Evolutionary conservation across 129 eudicot genomes (phyloP), one percentile per base, ranked within the genome.

Genomic region (Glebionis coronaria): DNA sequence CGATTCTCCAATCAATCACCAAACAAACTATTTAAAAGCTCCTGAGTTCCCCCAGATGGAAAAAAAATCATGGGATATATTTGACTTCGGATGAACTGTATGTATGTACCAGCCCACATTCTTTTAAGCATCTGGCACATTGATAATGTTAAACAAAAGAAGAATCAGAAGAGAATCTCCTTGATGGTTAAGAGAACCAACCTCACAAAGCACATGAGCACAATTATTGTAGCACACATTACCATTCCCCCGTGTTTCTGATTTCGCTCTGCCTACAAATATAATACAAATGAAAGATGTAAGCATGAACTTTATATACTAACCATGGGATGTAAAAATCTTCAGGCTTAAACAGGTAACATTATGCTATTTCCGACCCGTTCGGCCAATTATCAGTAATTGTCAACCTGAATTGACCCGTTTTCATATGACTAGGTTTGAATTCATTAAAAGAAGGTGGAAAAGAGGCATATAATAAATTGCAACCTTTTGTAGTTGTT

Each of bases 141-240:
- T 27, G 49, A 16, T 21, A 31, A 56, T 23, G 58, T 44, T 20
- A 68, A 76, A 53, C 35, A 52, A 65, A 21, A 45, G 4, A 57
- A n/a, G 23, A 3, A 61, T 81, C 68, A 83, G 18, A 84, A 80
- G 31, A 84, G n/a, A n/a, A n/a, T n/a, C n/a, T n/a, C n/a, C n/a
- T n/a, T n/a, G n/a, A n/a, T n/a, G n/a, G n/a, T n/a, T n/a, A n/a
- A n/a, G n/a, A n/a, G 15, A 42, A 90, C 80, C 73, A 90, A 67
- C 97, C 87, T 87, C 14, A 90, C 73, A 10, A 84, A 76, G 76
- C 97, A 90, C 97, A 90, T 90, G 75, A 87, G 82, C 18, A 90
- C 80, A 29, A 90, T 89, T 50, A 87, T 68, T 21, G 97, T 72
- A 1, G 95, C 97, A 35, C 97, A 90, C 81, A 66, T 87, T 50